phyloP scores from a whole-genome alignment of 2,329 filamentous ascomycete genomes.

The Thelonectria rubi region DNA sequence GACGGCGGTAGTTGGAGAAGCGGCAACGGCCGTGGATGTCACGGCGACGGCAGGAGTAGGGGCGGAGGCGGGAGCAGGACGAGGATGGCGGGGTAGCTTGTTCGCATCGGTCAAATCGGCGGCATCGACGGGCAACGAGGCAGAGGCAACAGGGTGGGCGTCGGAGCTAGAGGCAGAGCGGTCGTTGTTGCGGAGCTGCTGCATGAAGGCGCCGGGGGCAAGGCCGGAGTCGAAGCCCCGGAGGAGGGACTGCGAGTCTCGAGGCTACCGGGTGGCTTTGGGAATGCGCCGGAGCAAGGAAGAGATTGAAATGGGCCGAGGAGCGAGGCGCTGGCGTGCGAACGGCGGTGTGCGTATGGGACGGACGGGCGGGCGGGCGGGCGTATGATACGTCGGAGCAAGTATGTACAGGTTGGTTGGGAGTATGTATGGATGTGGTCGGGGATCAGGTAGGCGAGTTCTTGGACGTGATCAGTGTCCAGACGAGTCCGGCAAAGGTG shows the following conservation, averaged over 20 bases:
- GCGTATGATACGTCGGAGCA: neutral
- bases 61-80: slow-evolving; percentile 20
- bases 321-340: slow-evolving; percentile 25
- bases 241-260: slow-evolving; percentile 39
- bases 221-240: slow-evolving; percentile 41
- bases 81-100: slow-evolving; percentile 19
- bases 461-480: neutral
- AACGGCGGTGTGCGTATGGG: slow-evolving; percentile 18
- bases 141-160: slow-evolving; percentile 31
- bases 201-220: slow-evolving; percentile 46
- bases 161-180: slow-evolving; percentile 33
- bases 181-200: slow-evolving; percentile 35
- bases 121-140: slow-evolving; percentile 20
- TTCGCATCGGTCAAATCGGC: slow-evolving; percentile 31
- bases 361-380: neutral
- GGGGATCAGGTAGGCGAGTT: slow-evolving; percentile 11
- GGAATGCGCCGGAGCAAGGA: slow-evolving; percentile 37
- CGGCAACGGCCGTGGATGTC: neutral
- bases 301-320: slow-evolving; percentile 43
- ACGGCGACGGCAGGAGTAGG: slow-evolving; percentile 15
- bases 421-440: slow-evolving; percentile 14
- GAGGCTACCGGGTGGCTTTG: slow-evolving; percentile 38
- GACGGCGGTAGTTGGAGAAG: slow-evolving; percentile 15
- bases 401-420: slow-evolving; percentile 15
- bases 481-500: slow-evolving; percentile 15